Evolutionary conservation across 805 yeast species (phyloP).

Genomic region (Metschnikowia gelsemii): DNA sequence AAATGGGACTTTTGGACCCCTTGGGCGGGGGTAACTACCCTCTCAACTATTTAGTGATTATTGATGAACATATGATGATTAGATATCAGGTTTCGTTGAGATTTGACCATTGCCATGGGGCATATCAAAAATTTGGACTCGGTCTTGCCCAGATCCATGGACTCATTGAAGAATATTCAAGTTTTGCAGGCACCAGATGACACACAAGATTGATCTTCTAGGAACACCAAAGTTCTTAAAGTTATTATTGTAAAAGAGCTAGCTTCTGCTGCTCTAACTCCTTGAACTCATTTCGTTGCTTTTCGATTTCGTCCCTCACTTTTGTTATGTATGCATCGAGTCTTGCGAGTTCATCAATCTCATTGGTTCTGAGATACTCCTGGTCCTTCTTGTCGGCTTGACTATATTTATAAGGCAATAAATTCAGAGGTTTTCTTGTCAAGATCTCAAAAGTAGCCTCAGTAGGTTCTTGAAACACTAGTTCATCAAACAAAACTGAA

Average conservation of each 20-base stretch:
- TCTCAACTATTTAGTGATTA: conserved; percentile 28
- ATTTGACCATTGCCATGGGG: conserved; percentile 16
- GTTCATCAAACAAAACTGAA: conserved; percentile 71
- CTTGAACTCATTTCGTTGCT: conserved; percentile 38
- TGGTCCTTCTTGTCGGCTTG: conserved; percentile 40
- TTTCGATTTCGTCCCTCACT: conserved; percentile 41
- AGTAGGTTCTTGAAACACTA: conserved; percentile 94
- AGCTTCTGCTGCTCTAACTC: conserved; percentile 43
- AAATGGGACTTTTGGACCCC: conserved; percentile 32
- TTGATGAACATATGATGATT: conserved; percentile 18
- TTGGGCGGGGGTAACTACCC: conserved; percentile 40
- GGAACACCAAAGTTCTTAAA: too few relatives aligned
- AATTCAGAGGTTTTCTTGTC: conserved; percentile 65
- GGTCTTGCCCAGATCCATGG: conserved; percentile 12
- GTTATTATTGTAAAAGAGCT: conserved; percentile 32
- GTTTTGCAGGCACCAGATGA: neutral
- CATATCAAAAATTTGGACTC: conserved; percentile 26
- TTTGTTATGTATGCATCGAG: conserved; percentile 39
- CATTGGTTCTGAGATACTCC: conserved; percentile 41
- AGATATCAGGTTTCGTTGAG: conserved; percentile 23
- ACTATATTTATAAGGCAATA: conserved; percentile 40
- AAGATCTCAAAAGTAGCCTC: conserved; percentile 79
- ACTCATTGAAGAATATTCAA: conserved; percentile 15
- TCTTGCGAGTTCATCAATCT: conserved; percentile 41
- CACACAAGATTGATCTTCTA: neutral